A percentile compares a stretch with the other conserved stretches of the same genome.
Conservation (phyloP, 2,329 filamentous ascomycete genomes). For the Colletotrichum sublineola region DNA sequence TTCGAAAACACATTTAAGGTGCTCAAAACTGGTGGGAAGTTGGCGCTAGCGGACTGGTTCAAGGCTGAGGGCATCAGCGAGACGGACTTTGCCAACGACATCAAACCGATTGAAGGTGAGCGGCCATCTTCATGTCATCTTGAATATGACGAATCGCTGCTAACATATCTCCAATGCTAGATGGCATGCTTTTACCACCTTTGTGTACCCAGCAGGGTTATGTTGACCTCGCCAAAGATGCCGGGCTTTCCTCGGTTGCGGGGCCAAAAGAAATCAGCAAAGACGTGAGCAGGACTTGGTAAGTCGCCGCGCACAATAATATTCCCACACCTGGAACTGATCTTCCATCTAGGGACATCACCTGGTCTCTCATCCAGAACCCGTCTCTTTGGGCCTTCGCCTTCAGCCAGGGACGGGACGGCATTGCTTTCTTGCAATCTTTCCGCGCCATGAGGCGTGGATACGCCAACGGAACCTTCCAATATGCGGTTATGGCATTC, state of each 20-base stretch:
- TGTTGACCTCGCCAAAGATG: slow-evolving; percentile 61
- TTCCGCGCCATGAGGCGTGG: slow-evolving; percentile 73
- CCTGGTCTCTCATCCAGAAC: slow-evolving; percentile 70
- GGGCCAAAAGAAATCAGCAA: slow-evolving; percentile 69
- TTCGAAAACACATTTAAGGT: slow-evolving; percentile 65
- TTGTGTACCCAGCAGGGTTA: slow-evolving; percentile 68
- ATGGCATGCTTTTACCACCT: slow-evolving; percentile 72
- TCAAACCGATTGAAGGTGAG: slow-evolving; percentile 70
- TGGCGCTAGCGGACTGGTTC: slow-evolving; percentile 74
- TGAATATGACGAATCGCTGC: background rate
- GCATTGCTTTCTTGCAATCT: slow-evolving; percentile 71
- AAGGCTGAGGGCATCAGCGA: slow-evolving; percentile 62
- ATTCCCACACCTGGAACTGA: background rate
- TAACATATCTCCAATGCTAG: slow-evolving; percentile 47
- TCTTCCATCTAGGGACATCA: slow-evolving; percentile 66
- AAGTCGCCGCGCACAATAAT: slow-evolving; percentile 43
- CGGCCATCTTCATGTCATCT: background rate
- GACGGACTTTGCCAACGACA: slow-evolving; percentile 62
- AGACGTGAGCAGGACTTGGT: slow-evolving; percentile 72
- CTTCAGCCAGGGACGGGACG: slow-evolving; percentile 70
- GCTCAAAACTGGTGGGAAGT: slow-evolving; percentile 62
- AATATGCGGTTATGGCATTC: slow-evolving; percentile 71
- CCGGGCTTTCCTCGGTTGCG: slow-evolving; percentile 60
- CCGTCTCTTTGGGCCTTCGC: slow-evolving; percentile 73
- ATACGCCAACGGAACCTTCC: slow-evolving; percentile 69